These are phyloP conservation scores for Colletotrichum lupini DNA, from an alignment of 2,329 filamentous ascomycete species.

Conservation along the genomic window DNA sequence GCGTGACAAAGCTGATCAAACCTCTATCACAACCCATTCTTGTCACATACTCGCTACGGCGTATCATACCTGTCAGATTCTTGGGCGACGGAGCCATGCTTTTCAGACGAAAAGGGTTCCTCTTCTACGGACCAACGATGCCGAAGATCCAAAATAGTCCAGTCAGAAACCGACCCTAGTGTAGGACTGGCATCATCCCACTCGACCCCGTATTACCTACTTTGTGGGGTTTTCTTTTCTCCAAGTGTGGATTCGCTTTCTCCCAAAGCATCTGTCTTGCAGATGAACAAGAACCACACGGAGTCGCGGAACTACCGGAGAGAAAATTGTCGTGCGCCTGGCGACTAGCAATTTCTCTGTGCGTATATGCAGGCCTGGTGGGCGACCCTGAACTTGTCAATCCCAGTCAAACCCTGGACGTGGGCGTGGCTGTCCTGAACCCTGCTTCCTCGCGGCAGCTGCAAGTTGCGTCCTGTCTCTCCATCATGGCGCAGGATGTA, in stretches of 20 bases:
- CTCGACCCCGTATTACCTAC: background rate
- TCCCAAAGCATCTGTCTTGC: background rate
- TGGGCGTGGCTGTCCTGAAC: background rate
- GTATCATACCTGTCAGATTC: background rate
- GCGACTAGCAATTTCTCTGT: background rate
- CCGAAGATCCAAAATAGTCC: too few relatives aligned
- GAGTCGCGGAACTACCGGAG: background rate
- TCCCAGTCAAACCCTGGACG: background rate
- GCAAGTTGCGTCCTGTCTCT: background rate
- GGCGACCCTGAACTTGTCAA: background rate
- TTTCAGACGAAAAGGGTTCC: too few relatives aligned
- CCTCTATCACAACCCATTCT: too few relatives aligned
- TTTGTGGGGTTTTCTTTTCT: conserved; percentile 21
- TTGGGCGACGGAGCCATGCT: background rate
- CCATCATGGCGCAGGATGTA: background rate
- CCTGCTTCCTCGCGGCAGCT: background rate
- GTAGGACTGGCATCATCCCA: background rate
- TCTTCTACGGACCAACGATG: too few relatives aligned
- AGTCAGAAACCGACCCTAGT: background rate
- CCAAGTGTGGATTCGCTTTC: conserved; percentile 7
- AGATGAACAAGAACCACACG: conserved; percentile 12
- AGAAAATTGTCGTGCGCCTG: background rate
- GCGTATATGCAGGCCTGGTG: background rate
- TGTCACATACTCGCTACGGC: background rate
- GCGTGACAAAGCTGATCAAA: background rate